A percentile compares a stretch with the other conserved stretches of the same genome.
phyloP scores from a whole-genome alignment of 169 alveolate species.

The Eimeria zaria region DNA sequence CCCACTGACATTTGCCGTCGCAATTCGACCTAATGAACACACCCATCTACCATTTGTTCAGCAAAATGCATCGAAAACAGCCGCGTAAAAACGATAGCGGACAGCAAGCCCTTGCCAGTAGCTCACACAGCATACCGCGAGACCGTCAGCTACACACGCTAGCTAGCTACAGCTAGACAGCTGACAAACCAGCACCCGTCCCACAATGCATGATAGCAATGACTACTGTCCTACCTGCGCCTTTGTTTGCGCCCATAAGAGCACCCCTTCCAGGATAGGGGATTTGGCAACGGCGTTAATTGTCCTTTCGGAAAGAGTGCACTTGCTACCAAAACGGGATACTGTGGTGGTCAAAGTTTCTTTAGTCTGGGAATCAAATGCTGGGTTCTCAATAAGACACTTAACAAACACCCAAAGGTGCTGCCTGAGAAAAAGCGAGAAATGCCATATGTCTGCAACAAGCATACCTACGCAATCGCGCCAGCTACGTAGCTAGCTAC shows the following conservation, averaged over 20 bases:
- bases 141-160: neutral
- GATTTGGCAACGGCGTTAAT: conserved; percentile 93
- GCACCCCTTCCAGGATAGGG: conserved; percentile 93
- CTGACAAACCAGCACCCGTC: conserved; percentile 13
- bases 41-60: neutral
- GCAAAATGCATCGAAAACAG: neutral
- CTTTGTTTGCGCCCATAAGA: conserved; percentile 88
- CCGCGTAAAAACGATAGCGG: neutral
- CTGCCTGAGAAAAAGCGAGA: conserved; percentile 82
- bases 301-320: conserved; percentile 94
- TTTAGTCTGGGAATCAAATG: conserved; percentile 99
- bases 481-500: neutral
- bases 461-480: neutral
- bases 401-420: conserved; percentile 99
- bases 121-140: neutral
- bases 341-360: conserved; percentile 91
- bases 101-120: neutral
- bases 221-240: conserved; percentile 55
- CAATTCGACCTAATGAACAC: conserved; percentile 81
- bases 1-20: conserved; percentile 84
- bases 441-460: neutral
- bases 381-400: conserved; percentile 99
- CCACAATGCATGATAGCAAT: neutral
- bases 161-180: neutral
- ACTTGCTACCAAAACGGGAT: conserved; percentile 95